Base-by-base conservation (phyloP, 2,329 filamentous ascomycete genomes). In the Malbranchea cinnamomea region DNA sequence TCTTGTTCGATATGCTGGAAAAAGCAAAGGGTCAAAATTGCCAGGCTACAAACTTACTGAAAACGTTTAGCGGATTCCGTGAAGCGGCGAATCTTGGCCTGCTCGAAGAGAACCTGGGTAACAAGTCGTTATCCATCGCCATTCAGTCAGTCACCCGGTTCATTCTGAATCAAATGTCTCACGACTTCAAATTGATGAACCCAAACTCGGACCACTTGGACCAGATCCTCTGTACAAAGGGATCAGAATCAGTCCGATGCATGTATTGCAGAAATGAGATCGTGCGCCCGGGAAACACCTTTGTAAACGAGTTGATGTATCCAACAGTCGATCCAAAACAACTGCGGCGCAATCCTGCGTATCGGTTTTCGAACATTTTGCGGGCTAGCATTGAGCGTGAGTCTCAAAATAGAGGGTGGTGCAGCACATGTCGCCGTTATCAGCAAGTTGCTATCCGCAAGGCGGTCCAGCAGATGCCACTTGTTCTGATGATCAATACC, bases 1-100 rank as follows among this genome's bases (percentile, higher is more conserved):
- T 89, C 50, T 62, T 98, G 6, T 91, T 93, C 44, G 91, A 98
- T 49, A 98, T 98, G 89, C 67, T 98, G 14, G 80, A 95, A 45
- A 98, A 95, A 51, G 89, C 89, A 2, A 78, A 79, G 38, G 87
- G 85, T 0, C 78, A 85, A 33, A 92, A 91, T 36, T 98, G 89
- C 42, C 89, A 98, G 50, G 89, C 89, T 9, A 93, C 87, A 0
- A 98, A 98, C 48, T 69, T 98, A 38, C 62, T 95, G 18, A 92
- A 89, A 52, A 81, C 84, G 0, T 75, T 98, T 34, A 85, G 81
- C 49, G 78, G 75, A 40, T 77, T 84, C 37, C 75, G 81, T 2
- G 80, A 85, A 60, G 78, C 80, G 26, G 71, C 71, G 1, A 78
- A 74, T 12, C 58, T 92, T 15, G 80, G 82, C 2, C 63, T 98